Conservation (phyloP, 1,284 basidiomycete genomes). For the Macrocybe sp. region DNA sequence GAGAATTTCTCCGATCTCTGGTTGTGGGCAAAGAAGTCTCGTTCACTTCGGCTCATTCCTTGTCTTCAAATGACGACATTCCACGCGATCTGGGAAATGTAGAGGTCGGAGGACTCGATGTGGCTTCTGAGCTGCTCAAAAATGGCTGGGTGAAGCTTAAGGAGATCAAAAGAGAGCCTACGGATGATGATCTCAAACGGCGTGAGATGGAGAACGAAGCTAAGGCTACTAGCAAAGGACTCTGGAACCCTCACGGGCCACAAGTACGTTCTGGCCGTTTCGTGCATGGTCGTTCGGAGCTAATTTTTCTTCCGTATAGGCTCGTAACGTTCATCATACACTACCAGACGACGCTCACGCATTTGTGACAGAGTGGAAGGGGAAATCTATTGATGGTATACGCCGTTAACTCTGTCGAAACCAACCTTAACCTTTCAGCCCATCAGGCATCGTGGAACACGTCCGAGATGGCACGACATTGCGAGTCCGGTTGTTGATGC, state of each 20-base stretch:
- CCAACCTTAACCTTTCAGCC: constrained; percentile 5
- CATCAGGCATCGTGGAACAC: constrained; percentile 84
- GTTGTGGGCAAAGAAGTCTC: constrained; percentile 87
- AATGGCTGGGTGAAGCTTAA: constrained; percentile 92
- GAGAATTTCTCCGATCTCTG: constrained; percentile 85
- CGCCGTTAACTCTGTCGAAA: constrained; percentile 1
- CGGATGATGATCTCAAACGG: constrained; percentile 75
- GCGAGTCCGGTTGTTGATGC: constrained; percentile 84
- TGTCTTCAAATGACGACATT: constrained; percentile 64
- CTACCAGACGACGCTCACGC: constrained; percentile 90
- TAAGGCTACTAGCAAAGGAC: constrained; percentile 68
- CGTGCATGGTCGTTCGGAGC: neutral
- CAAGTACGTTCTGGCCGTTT: constrained; percentile 43
- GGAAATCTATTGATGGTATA: constrained; percentile 79
- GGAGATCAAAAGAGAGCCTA: constrained; percentile 74
- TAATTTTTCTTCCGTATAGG: constrained; percentile 34
- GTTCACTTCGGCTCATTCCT: constrained; percentile 72
- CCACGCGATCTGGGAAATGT: constrained; percentile 74
- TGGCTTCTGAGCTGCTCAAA: constrained; percentile 76
- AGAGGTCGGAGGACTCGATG: constrained; percentile 66
- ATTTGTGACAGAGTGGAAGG: constrained; percentile 91
- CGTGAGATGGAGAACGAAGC: constrained; percentile 79
- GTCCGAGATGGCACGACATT: constrained; percentile 92
- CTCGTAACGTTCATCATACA: constrained; percentile 71
- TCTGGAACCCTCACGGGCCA: constrained; percentile 86